Evolutionary conservation across 768 basidiomycete genomes (phyloP), one percentile per base, ranked within the genome.

Genomic region (Asterophora parasitica): DNA sequence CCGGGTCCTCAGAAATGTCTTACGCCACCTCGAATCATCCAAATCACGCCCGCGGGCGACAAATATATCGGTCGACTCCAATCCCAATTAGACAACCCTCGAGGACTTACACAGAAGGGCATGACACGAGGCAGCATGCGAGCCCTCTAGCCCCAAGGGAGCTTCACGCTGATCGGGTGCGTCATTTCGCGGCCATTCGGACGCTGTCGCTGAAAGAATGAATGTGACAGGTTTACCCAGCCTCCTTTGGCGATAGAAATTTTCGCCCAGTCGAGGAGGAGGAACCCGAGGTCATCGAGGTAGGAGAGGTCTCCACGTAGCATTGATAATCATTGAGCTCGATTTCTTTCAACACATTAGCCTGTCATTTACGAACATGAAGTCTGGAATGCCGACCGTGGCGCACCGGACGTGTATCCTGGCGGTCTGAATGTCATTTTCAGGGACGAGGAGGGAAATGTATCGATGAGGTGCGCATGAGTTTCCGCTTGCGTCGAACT

Each of bases 391-490:
- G 5, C 44, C 11, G 50, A 58, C n/a, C 64, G 62, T 8, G 53
- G 49, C 17, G 57, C 57, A 8, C 58, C 62, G 11, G 68, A 70
- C 16, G 55, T 52, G 51, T 78, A 61, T 54, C 85, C 85, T 31
- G 73, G 71, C 13, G 84, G 82, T 16, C 67, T 79, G 50, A 75
- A 80, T 49, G 79, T 86, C 4, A 74, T 86, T 38, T 85, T 88
- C 55, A 74, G 82, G 60, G 84, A 86, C 56, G 77, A 79, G 53
- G 63, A 71, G 15, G 84, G 84, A 16, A 75, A 78, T 46, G 81
- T 82, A 56, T 78, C 85, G 19, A 76, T 77, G 2, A 77, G 83
- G 83, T 80, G 64, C 23, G 23, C 45, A 58, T 32, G 20, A n/a
- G 2, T 11, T 27, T 42, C 16, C 13, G 33, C 11, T 23, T 36